Percentiles rank a stretch among this genome's conserved stretches.
These are phyloP conservation scores for Fusarium setosum DNA, from an alignment of 2,329 filamentous ascomycete genomes.

Conservation along the genomic window DNA sequence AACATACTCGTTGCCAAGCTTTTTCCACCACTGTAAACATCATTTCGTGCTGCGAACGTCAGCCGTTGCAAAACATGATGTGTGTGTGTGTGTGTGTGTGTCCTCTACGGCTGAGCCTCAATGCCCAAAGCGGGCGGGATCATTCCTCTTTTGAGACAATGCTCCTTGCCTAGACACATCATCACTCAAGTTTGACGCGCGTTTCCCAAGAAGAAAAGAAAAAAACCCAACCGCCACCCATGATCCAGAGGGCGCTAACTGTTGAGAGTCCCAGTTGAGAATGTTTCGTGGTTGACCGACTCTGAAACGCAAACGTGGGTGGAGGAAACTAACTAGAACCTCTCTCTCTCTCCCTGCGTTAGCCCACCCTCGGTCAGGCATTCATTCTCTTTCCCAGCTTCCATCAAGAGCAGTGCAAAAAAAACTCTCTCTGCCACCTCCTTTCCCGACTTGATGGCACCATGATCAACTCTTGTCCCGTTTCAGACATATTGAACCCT, in stretches of 20 bases:
- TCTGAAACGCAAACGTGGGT: slow-evolving; percentile 31
- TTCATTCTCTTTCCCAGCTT: neutral
- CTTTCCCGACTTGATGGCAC: slow-evolving; percentile 2
- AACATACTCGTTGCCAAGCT: slow-evolving; percentile 5
- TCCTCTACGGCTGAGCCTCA: too few relatives aligned
- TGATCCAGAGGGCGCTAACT: neutral
- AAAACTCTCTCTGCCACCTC: slow-evolving; percentile 23
- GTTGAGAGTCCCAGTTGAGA: neutral
- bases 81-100: too few relatives aligned
- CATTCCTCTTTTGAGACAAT: slow-evolving; percentile 32
- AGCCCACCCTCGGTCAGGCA: slow-evolving; percentile 14
- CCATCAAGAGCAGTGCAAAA: neutral
- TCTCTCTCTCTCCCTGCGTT: slow-evolving; percentile 3
- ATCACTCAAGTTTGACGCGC: slow-evolving; percentile 19
- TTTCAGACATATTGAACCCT: slow-evolving; percentile 12
- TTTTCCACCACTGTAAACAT: neutral
- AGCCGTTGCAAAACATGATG: too few relatives aligned
- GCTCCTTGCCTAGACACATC: neutral
- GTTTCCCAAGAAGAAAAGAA: slow-evolving; percentile 4
- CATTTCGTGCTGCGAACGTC: too few relatives aligned
- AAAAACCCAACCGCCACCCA: slow-evolving; percentile 17
- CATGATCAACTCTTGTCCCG: neutral
- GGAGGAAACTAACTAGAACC: slow-evolving; percentile 5
- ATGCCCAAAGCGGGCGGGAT: slow-evolving; percentile 8
- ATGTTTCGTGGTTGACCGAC: slow-evolving; percentile 12